Percentiles rank a stretch among this genome's conserved stretches.
phyloP scores from a whole-genome alignment of 306 rosid species.

The Rosa chinensis region DNA sequence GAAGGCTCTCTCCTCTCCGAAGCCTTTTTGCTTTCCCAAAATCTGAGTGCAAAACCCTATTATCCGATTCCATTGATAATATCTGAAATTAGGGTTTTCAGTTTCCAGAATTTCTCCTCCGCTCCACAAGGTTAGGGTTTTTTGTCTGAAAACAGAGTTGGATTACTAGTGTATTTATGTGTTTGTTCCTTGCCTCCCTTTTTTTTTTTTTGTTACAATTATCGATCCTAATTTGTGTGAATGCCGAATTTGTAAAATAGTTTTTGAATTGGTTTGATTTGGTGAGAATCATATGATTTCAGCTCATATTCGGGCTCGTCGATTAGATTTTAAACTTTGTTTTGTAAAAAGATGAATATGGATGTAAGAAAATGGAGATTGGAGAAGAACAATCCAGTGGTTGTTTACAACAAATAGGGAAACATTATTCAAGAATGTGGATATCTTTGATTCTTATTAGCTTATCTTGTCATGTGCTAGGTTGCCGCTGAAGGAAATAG shows the following conservation, averaged over 20 bases:
- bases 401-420: too few species aligned
- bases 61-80: not conserved
- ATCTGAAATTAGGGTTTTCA: not conserved
- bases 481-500: conserved; percentile 1
- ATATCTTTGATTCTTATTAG: not conserved
- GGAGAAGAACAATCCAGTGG: not conserved
- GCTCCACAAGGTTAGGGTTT: too few species aligned
- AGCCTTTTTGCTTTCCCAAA: not conserved
- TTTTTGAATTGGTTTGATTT: not conserved
- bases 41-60: not conserved
- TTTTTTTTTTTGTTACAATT: not conserved
- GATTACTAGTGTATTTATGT: too few species aligned
- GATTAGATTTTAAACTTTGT: too few species aligned
- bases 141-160: too few species aligned
- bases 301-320: not conserved
- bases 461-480: not conserved
- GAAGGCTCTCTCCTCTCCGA: not conserved
- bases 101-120: not conserved
- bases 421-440: not conserved
- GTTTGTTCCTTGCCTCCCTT: too few species aligned
- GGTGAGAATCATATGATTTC: not conserved
- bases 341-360: too few species aligned
- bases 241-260: not conserved
- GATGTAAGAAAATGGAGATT: too few species aligned
- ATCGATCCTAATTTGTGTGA: not conserved